Evolutionary conservation across 2,329 filamentous ascomycete genomes (phyloP).

Genomic region (Myriangium duriaei): DNA sequence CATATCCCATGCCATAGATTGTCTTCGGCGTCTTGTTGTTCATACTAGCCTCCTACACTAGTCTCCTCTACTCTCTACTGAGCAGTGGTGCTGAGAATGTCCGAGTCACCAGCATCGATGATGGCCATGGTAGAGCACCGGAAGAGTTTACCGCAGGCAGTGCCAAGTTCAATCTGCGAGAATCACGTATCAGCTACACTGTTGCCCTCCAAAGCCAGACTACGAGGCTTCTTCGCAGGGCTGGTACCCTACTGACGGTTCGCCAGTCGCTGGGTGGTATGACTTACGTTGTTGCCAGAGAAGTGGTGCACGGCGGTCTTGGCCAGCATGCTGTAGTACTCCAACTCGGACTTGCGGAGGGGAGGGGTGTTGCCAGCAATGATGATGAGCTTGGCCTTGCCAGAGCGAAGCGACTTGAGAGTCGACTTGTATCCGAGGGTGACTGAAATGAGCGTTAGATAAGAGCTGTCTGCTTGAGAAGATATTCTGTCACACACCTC

Average conservation of each 20-base stretch:
- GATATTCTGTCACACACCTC: constrained; percentile 22
- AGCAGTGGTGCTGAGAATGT: constrained; percentile 73
- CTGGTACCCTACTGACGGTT: constrained; percentile 20
- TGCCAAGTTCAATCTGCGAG: constrained; percentile 88
- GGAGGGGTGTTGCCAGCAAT: constrained; percentile 93
- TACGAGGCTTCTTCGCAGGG: constrained; percentile 22
- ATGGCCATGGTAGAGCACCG: constrained; percentile 95
- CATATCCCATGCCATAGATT: too few species aligned
- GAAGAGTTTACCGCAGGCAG: constrained; percentile 98
- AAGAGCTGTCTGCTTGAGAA: constrained; percentile 2
- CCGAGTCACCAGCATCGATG: constrained; percentile 90
- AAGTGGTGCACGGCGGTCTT: constrained; percentile 98
- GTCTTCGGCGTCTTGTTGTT: too few species aligned
- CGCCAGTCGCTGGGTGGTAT: constrained; percentile 9
- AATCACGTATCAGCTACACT: constrained; percentile 38
- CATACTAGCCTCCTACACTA: too few species aligned
- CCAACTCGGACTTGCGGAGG: constrained; percentile 88
- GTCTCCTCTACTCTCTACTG: constrained; percentile 21
- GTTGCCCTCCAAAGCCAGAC: constrained; percentile 76
- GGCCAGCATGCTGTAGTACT: constrained; percentile 71
- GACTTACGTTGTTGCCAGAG: constrained; percentile 94
- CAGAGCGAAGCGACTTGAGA: constrained; percentile 79
- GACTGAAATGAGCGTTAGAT: constrained; percentile 44
- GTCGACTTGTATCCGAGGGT: constrained; percentile 82
- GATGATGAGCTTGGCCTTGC: constrained; percentile 98